Evolutionary conservation across 2,329 filamentous ascomycete genomes (phyloP).

Genomic region (Cercospora beticola): DNA sequence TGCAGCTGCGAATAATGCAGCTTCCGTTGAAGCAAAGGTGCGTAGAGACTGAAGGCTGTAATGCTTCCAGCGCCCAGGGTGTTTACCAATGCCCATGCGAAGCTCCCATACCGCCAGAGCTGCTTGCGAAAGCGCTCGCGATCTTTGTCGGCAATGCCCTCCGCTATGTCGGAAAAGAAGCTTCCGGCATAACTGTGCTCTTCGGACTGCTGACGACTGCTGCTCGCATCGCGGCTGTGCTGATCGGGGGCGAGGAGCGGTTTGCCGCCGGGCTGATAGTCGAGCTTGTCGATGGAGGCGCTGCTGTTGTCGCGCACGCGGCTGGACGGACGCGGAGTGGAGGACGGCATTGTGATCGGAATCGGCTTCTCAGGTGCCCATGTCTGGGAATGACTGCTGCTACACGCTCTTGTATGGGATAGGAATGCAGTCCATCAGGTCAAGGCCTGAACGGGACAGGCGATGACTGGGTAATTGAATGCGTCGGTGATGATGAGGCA

Average conservation of each 20-base stretch:
- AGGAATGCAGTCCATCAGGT: neutral
- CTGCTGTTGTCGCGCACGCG: conserved; percentile 22
- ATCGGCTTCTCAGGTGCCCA: conserved; percentile 1
- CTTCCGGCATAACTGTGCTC: conserved; percentile 50
- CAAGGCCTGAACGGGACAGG: neutral
- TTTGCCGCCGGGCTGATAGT: conserved; percentile 45
- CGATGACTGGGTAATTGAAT: neutral
- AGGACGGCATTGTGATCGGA: neutral
- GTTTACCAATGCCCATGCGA: conserved; percentile 60
- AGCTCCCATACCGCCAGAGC: conserved; percentile 55
- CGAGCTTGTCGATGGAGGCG: conserved; percentile 51
- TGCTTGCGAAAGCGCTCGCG: conserved; percentile 55
- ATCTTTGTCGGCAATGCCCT: conserved; percentile 60
- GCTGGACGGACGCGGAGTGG: conserved; percentile 23
- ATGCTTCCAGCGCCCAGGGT: conserved; percentile 86
- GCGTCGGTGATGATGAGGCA: neutral
- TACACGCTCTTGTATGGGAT: neutral
- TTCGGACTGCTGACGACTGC: conserved; percentile 34
- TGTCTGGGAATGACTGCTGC: neutral
- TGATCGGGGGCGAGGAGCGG: conserved; percentile 44
- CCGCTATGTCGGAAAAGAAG: conserved; percentile 62
- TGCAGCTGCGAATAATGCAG: conserved; percentile 87
- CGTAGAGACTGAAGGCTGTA: conserved; percentile 91
- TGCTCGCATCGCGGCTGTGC: conserved; percentile 31
- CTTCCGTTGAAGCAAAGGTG: conserved; percentile 80